Evolutionary conservation across 2,329 filamentous ascomycete species (phyloP), one percentile per base, ranked within the genome.

Genomic region (Myriangium duriaei): DNA sequence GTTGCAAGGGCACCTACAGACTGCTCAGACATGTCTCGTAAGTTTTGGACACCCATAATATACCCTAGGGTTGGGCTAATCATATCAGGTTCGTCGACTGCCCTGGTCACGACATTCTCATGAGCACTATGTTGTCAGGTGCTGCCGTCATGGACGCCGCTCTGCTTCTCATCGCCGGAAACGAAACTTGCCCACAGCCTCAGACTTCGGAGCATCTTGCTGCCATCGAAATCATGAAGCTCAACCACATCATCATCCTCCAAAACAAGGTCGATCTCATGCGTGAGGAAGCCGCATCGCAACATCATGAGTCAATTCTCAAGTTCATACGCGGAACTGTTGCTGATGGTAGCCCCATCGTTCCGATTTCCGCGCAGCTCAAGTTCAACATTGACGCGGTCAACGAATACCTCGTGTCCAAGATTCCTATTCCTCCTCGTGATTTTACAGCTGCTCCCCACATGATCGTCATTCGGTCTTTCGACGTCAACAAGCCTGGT

Each of bases 191-290:
- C 69, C 91, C 91, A 21, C 91, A 98, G 64, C 91, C 91, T 35
- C 91, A 98, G 67, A 98, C 91, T 12, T 95, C 88, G 15, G 91
- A 98, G 68, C 91, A 98, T 72, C 72, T 98, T 69, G 91, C 91
- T 49, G 91, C 91, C 49, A 96, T 98, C 58, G 91, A 98, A 65
- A 98, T 98, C 60, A 98, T 98, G 91, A 98, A 98, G 73, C 76
- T 98, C 47, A 86, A 93, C 63, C 92, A 98, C 68, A 95, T 98
- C 64, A 94, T 98, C 61, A 96, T 98, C 56, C 76, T 98, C 42
- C 91, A 98, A 66, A 98, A 98, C 71, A 98, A 98, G 75, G 91
- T 98, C 55, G 91, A 98, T 60, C 67, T 98, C 51, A 96, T 98
- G 86, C 76, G 86, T 53, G 84, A 95, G 71, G 88, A 96, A 59